These are phyloP conservation scores for Haematococcus sp. DNA, from an alignment of 139 green algal genomes.

Conservation along the genomic window DNA sequence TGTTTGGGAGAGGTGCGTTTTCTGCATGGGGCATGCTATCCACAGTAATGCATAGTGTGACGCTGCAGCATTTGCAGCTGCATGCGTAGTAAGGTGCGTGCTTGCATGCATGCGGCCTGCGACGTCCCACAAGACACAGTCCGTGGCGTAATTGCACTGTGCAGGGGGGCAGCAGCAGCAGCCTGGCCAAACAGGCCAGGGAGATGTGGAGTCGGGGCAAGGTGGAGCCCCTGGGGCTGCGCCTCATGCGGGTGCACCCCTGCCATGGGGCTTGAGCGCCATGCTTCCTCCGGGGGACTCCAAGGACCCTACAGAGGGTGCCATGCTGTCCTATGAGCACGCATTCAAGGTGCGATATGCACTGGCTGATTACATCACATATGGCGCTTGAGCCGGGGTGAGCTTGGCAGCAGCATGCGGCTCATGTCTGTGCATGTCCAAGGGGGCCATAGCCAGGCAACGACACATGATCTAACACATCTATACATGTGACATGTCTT, in stretches of 20 bases:
- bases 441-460: no score
- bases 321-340: constrained; percentile 26
- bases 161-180: background rate
- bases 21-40: background rate
- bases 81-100: no score
- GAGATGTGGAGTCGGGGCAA: background rate
- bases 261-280: background rate
- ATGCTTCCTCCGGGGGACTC: background rate
- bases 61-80: no score
- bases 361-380: background rate
- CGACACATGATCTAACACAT: no score
- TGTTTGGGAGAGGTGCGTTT: background rate
- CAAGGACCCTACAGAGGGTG: constrained; percentile 2
- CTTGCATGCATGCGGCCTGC: background rate
- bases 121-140: no score
- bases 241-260: background rate
- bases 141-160: background rate
- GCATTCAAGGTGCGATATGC: constrained; percentile 14
- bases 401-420: no score
- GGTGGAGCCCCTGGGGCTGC: background rate
- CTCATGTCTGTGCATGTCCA: no score
- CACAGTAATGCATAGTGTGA: no score
- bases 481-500: no score
- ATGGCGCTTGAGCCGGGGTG: no score
- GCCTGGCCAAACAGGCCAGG: background rate